Evolutionary conservation across 768 basidiomycete genomes (phyloP).

Genomic region (Phaffia australis): DNA sequence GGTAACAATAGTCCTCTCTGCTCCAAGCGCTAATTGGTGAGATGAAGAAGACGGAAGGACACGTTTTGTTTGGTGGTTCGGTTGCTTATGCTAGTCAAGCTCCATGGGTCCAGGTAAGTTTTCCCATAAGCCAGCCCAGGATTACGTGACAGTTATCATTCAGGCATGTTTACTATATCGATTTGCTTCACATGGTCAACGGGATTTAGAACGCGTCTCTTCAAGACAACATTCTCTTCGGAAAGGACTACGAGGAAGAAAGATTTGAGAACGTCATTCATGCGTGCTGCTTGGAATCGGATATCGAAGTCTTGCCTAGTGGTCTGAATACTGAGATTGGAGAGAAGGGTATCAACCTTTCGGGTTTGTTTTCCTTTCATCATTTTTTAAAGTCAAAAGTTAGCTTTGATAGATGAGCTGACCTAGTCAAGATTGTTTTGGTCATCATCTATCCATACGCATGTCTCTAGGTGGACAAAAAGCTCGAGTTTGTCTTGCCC

Average conservation of each 20-base stretch:
- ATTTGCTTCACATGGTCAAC: background rate
- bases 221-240: conserved; percentile 45
- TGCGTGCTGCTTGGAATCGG: conserved; percentile 31
- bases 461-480: conserved; percentile 32
- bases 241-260: conserved; percentile 25
- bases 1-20: conserved; percentile 28
- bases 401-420: background rate
- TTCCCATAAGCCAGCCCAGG: no score
- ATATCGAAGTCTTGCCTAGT: conserved; percentile 30
- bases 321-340: conserved; percentile 47
- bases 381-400: background rate
- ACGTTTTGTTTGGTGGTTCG: conserved; percentile 31
- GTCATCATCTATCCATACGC: background rate
- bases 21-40: conserved; percentile 34
- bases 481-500: conserved; percentile 33
- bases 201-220: conserved; percentile 29
- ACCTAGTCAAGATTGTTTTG: no score
- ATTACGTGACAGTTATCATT: background rate
- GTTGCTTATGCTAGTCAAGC: conserved; percentile 34
- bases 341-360: conserved; percentile 52
- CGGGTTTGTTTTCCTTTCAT: conserved; percentile 7
- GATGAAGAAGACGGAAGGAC: conserved; percentile 30
- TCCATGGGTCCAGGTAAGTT: conserved; percentile 34
- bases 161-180: background rate
- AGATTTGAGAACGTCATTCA: conserved; percentile 30